Base-by-base conservation (phyloP, 2,329 filamentous ascomycete genomes). In the Aspergillus clavatus region DNA sequence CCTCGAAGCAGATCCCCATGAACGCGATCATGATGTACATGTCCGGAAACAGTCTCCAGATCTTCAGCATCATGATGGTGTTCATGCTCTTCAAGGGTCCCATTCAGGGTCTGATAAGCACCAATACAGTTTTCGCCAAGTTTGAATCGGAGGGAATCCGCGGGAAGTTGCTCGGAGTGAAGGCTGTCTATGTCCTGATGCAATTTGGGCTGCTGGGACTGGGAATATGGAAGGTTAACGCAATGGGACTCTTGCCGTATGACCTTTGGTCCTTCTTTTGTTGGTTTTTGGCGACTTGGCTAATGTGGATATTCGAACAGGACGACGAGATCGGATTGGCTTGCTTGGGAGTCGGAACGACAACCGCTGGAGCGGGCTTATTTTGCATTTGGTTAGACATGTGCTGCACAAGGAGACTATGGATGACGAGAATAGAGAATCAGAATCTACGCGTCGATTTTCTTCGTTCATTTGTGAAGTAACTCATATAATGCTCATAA, bases 1-100 rank as follows among this genome's bases (percentile, higher is more conserved):
- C 93, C 0, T 85, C 93, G 51, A 98, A 98, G 75, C 84, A 86
- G 65, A 77, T 98, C 38, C 93, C 93, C 47, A 98, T 98, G 93
- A 97, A 94, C 46, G 90, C 85, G 52, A 91, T 98, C 67, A 96
- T 96, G 84, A 97, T 97, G 89, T 98, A 98, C 79, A 98, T 98
- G 93, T 94, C 91, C 24, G 93, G 93, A 61, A 98, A 97, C 73
- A 89, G 88, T 50, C 81, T 98, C 38, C 93, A 98, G 68, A 97
- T 98, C 56, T 98, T 98, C 76, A 94, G 87, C 71, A 97, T 98
- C 71, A 97, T 97, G 89, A 98, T 97, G 90, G 91, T 97, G 14
- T 90, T 91, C 61, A 97, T 96, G 86, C 84, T 95, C 37, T 98
- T 98, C 79, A 97, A 97, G 77, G 94, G 87, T 56, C 93, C 93